A percentile compares a stretch with the other conserved stretches of the same genome.
Conservation (phyloP, 176 grass and related monocot genomes). For the Elaeis guineensis region DNA sequence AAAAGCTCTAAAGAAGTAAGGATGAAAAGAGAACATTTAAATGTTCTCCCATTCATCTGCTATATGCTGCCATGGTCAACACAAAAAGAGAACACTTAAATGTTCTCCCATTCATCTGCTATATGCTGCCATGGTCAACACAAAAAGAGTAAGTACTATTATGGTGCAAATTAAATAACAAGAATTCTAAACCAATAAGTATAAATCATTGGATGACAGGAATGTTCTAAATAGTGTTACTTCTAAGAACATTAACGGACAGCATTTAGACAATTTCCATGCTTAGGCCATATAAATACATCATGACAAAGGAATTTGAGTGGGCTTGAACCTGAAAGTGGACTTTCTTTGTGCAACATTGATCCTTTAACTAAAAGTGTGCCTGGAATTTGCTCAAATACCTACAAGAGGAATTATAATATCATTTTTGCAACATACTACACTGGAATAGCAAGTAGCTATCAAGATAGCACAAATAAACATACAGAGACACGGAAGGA, state of each 20-base stretch:
- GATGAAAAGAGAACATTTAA: too few relatives aligned
- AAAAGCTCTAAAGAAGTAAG: too few relatives aligned
- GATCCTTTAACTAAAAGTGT: conserved; percentile 65
- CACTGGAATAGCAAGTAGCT: background rate
- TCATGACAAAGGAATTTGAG: conserved; percentile 1
- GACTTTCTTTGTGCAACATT: conserved; percentile 51
- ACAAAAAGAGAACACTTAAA: too few relatives aligned
- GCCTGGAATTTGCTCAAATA: conserved; percentile 94
- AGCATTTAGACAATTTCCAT: background rate
- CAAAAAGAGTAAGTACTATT: too few relatives aligned
- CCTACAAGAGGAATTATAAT: conserved; percentile 29
- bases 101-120: too few relatives aligned
- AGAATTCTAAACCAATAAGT: too few relatives aligned
- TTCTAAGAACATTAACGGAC: background rate
- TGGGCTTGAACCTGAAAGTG: conserved; percentile 34
- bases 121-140: too few relatives aligned
- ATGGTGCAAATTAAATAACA: too few relatives aligned
- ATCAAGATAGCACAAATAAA: background rate
- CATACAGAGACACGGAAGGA: conserved; percentile 63
- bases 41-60: too few relatives aligned
- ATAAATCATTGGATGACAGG: too few relatives aligned
- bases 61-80: too few relatives aligned
- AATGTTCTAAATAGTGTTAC: too few relatives aligned
- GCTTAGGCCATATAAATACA: background rate
- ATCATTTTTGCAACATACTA: background rate